These are phyloP conservation scores for Metschnikowia kunwiensis DNA, from an alignment of 805 yeast species.

Conservation along the genomic window DNA sequence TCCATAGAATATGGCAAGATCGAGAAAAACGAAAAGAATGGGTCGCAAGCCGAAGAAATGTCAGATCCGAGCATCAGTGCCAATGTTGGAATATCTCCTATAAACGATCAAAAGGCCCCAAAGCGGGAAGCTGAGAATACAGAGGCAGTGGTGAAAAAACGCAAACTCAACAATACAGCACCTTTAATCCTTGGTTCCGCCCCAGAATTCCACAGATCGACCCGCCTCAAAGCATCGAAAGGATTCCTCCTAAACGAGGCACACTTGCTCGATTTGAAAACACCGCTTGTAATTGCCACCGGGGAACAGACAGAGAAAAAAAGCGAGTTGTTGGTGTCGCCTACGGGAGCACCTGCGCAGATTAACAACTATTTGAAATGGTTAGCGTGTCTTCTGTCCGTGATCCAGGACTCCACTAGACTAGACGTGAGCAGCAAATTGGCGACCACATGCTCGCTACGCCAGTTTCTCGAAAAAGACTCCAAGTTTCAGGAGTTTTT, in stretches of 20 bases:
- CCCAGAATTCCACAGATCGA: conserved; percentile 43
- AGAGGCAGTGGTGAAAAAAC: conserved; percentile 3
- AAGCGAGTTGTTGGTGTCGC: conserved; percentile 3
- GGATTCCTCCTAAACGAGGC: conserved; percentile 54
- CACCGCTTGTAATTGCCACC: conserved; percentile 14
- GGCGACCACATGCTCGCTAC: conserved; percentile 52
- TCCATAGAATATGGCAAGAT: not conserved
- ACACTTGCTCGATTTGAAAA: conserved; percentile 42
- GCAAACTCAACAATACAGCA: conserved; percentile 9
- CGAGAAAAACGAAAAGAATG: too few species aligned
- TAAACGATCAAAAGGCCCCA: too few species aligned
- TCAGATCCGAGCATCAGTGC: too few species aligned
- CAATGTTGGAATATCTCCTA: too few species aligned
- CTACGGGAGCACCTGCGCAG: conserved; percentile 15
- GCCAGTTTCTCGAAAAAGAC: conserved; percentile 59
- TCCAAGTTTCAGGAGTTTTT: conserved; percentile 37
- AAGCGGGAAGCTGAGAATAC: conserved; percentile 1
- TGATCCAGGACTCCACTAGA: conserved; percentile 16
- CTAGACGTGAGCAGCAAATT: conserved; percentile 25
- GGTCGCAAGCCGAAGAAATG: too few species aligned
- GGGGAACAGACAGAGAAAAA: conserved; percentile 1
- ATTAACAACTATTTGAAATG: conserved; percentile 17
- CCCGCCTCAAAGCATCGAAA: conserved; percentile 44
- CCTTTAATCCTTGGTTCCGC: conserved; percentile 49
- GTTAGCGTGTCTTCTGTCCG: conserved; percentile 16